Evolutionary conservation across 495 filamentous ascomycete species (phyloP), one percentile per base, ranked within the genome.

Genomic region (Chaetomidium leptoderma): DNA sequence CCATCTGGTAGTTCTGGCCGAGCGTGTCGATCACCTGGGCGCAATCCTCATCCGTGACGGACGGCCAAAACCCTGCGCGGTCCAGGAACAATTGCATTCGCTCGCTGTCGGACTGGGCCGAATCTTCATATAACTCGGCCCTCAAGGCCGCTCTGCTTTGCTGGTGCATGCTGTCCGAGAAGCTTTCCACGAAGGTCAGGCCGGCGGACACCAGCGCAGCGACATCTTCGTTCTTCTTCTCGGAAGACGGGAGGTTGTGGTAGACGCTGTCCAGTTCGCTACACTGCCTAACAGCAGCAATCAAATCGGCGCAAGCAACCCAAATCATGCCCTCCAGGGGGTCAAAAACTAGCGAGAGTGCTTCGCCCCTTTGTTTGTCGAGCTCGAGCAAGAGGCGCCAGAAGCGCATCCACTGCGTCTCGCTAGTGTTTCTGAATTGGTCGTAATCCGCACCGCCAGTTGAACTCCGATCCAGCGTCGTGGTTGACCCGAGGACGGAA

Each of bases 351-450:
- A 97, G 73, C 4, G 89, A 83, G 37, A 95, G 67, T 3, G 86
- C 82, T 64, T 96, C 90, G 6, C 86, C 85, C 65, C 91, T 81
- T 58, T 88, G 85, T 58, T 86, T 91, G 65, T 99, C 88, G 23
- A 99, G 79, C 66, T 97, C 92, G 13, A 84, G 76, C 47, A 92
- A 78, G 23, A 97, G 78, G 39, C 92, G 85, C 74, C 88, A 93
- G 72, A 93, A 95, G 43, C 89, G 80, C 40, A 86, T 83, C 95
- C 93, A 98, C 65, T 97, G 92, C 9, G 85, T 76, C 66, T 91
- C 84, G 39, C 85, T 86, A 30, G 87, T 83, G 29, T 72, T 71
- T 40, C 84, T 79, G 68, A 88, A 92, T 40, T 85, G 81, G 14
- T 83, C 78, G 58, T 88, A 88, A 58, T 93, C 86, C 65, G 86